Evolutionary conservation across 2,329 filamentous ascomycete genomes (phyloP).

Genomic region (Onygenales sp.): DNA sequence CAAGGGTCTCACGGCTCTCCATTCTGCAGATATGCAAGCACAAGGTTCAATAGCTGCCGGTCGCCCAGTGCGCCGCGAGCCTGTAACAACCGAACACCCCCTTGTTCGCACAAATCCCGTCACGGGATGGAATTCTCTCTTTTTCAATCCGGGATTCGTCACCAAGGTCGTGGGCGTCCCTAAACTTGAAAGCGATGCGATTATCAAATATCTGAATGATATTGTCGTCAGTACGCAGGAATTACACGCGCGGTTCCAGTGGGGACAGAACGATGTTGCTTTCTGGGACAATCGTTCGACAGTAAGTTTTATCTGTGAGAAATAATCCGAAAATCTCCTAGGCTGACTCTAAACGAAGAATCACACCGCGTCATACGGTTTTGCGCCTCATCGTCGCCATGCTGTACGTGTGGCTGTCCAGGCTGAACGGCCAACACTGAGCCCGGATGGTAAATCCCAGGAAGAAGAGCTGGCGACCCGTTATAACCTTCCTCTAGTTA

Average conservation of each 20-base stretch:
- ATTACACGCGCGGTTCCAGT: constrained; percentile 57
- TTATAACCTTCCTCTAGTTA: constrained; percentile 41
- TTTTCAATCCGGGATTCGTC: constrained; percentile 51
- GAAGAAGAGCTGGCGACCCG: constrained; percentile 43
- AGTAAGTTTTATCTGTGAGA: constrained; percentile 24
- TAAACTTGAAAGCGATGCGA: constrained; percentile 45
- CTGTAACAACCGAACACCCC: constrained; percentile 47
- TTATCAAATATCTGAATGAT: constrained; percentile 45
- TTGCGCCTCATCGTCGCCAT: constrained; percentile 47
- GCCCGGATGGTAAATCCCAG: constrained; percentile 39
- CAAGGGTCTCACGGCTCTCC: constrained; percentile 46
- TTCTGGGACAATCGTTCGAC: constrained; percentile 58
- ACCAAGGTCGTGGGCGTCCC: constrained; percentile 50
- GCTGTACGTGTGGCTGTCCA: constrained; percentile 41
- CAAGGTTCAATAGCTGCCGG: constrained; percentile 41
- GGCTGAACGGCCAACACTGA: constrained; percentile 39
- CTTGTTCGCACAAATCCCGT: constrained; percentile 51
- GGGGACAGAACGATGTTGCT: constrained; percentile 55
- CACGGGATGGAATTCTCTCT: constrained; percentile 53
- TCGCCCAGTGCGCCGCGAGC: constrained; percentile 43
- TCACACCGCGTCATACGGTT: constrained; percentile 48
- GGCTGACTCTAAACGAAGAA: constrained; percentile 27
- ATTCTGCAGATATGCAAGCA: constrained; percentile 47
- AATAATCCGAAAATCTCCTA: not conserved
- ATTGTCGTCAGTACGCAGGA: constrained; percentile 53